phyloP scores from a whole-genome alignment of 495 filamentous ascomycete genomes.

The Lophiotrema nucula region DNA sequence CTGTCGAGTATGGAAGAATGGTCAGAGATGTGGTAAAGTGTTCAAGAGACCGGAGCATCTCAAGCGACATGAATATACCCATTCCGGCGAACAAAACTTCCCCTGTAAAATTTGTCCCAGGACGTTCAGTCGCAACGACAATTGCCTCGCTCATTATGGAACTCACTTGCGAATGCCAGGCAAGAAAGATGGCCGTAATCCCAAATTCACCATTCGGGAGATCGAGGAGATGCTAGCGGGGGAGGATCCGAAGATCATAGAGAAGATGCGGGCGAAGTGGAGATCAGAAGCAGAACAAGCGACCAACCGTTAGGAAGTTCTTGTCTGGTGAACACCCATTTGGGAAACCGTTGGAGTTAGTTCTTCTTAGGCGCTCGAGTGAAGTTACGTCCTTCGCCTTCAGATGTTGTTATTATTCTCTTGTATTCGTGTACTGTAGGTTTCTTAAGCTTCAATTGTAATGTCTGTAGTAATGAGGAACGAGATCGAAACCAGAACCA shows the following conservation, averaged over 20 bases:
- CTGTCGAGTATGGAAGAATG: neutral
- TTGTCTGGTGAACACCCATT: neutral
- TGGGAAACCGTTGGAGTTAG: neutral
- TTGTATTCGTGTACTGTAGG: neutral
- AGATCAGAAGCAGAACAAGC: neutral
- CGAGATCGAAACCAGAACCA: neutral
- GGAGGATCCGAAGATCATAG: constrained; percentile 2
- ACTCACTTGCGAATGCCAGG: constrained; percentile 18
- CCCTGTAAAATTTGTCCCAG: constrained; percentile 2
- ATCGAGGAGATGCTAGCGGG: neutral
- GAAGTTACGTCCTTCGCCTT: too few relatives aligned
- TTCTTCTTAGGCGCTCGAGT: neutral
- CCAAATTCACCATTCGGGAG: constrained; percentile 1
- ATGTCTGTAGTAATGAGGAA: neutral
- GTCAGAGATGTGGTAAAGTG: neutral
- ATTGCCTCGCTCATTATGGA: constrained; percentile 13
- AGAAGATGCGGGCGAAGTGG: constrained; percentile 10
- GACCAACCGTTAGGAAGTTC: neutral
- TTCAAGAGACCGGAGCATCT: constrained; percentile 21
- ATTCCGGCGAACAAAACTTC: neutral
- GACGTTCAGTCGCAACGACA: constrained; percentile 18
- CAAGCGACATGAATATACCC: constrained; percentile 16
- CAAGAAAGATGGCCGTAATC: constrained; percentile 9
- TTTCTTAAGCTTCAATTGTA: neutral
- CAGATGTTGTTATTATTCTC: neutral